Conservation (phyloP, 108 stramenopile genomes). For the Nitzschia sp. region DNA sequence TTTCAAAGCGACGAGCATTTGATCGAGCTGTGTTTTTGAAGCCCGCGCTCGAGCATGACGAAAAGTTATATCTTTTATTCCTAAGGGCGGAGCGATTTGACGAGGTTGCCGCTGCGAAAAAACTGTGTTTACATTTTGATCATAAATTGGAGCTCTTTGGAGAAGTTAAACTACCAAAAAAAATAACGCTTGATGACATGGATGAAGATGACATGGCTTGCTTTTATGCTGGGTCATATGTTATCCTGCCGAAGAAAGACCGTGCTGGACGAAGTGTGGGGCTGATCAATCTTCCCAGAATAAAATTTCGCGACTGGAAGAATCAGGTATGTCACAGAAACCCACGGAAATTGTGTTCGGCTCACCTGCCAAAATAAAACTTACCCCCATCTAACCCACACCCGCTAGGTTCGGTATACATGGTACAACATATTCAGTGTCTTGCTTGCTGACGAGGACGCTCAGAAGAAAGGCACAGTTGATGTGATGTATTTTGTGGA, state of each 20-base stretch:
- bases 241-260: conserved; percentile 10
- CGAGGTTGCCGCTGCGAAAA: conserved; percentile 23
- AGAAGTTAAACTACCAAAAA: conserved; percentile 25
- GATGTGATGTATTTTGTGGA: conserved; percentile 15
- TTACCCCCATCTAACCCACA: too few species aligned
- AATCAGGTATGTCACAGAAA: conserved; percentile 13
- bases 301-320: conserved; percentile 15
- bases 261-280: conserved; percentile 2
- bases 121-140: conserved; percentile 35
- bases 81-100: conserved; percentile 44
- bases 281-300: background rate
- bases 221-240: background rate
- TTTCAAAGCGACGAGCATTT: conserved; percentile 5
- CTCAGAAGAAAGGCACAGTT: background rate
- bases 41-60: conserved; percentile 1
- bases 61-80: conserved; percentile 37
- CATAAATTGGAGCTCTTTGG: conserved; percentile 47
- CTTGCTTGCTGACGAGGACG: conserved; percentile 6
- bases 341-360: too few species aligned
- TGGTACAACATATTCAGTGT: conserved; percentile 12
- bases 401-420: conserved; percentile 7
- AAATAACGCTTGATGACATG: conserved; percentile 41
- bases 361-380: too few species aligned
- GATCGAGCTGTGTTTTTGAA: conserved; percentile 7
- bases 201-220: conserved; percentile 23